Conservation (phyloP, 225 moss, liverwort and hornwort species). For the Marchantia polymorpha region DNA sequence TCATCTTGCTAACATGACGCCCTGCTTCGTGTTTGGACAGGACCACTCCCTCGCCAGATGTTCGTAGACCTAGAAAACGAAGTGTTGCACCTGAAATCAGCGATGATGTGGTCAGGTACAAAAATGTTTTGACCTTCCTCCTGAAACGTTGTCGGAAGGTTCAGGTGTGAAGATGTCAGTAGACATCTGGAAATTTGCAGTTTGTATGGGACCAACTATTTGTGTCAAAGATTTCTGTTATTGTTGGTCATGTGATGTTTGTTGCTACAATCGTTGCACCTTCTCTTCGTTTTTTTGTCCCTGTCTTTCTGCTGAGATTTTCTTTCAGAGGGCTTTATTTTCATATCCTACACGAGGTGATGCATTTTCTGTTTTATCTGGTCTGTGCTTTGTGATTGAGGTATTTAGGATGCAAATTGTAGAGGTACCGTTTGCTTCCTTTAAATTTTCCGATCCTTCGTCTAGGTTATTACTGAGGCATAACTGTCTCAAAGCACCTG, state of each 20-base stretch:
- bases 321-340: background rate
- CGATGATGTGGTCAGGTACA: slow-evolving; percentile 96
- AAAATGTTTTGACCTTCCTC: background rate
- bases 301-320: too few species aligned
- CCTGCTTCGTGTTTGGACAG: slow-evolving; percentile 32
- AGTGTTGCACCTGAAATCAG: slow-evolving; percentile 72
- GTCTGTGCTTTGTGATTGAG: background rate
- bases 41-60: slow-evolving; percentile 60
- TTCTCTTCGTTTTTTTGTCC: too few species aligned
- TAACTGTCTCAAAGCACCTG: too few species aligned
- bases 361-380: background rate
- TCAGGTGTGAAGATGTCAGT: too few species aligned
- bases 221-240: too few species aligned
- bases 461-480: too few species aligned
- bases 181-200: background rate
- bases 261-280: too few species aligned
- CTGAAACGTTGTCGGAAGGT: background rate
- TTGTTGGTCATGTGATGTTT: too few species aligned
- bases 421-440: background rate
- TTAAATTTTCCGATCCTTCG: too few species aligned
- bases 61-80: slow-evolving; percentile 70
- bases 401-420: background rate
- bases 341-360: background rate
- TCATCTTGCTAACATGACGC: background rate
- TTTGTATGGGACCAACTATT: background rate